phyloP scores from a whole-genome alignment of 2,329 filamentous ascomycete genomes.

The Geosmithia flava region DNA sequence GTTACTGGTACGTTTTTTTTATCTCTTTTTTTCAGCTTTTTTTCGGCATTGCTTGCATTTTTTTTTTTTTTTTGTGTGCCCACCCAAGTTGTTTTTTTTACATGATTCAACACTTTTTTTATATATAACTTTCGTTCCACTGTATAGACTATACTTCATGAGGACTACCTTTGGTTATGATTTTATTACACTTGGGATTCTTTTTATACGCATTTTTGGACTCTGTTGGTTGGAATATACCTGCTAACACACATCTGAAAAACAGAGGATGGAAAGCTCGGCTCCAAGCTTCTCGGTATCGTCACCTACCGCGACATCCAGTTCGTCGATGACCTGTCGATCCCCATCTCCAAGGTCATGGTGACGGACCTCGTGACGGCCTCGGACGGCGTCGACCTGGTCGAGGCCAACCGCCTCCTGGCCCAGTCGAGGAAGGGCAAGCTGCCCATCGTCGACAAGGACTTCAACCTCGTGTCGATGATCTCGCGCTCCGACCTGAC shows the following conservation, averaged over 20 bases:
- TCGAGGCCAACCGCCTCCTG: conserved; percentile 86
- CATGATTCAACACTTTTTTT: conserved; percentile 71
- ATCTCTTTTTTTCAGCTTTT: conserved; percentile 2
- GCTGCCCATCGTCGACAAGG: conserved; percentile 77
- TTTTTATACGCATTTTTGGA: conserved; percentile 2
- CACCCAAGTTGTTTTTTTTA: conserved; percentile 1
- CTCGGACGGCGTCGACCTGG: conserved; percentile 65
- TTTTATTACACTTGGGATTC: conserved; percentile 13
- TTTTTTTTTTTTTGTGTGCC: conserved; percentile 5
- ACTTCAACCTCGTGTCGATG: conserved; percentile 80
- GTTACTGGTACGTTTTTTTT: conserved; percentile 62
- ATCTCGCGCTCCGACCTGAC: conserved; percentile 91
- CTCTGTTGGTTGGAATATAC: neutral
- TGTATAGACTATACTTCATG: conserved; percentile 55
- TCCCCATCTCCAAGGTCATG: conserved; percentile 83
- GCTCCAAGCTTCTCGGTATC: conserved; percentile 93
- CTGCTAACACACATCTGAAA: conserved; percentile 21
- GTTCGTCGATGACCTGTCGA: conserved; percentile 68
- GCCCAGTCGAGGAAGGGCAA: conserved; percentile 98
- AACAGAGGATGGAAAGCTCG: conserved; percentile 78
- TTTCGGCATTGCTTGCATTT: conserved; percentile 8
- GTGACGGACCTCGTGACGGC: conserved; percentile 89
- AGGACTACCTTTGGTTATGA: conserved; percentile 7
- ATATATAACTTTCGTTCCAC: conserved; percentile 99
- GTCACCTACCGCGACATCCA: conserved; percentile 97